Evolutionary conservation across 225 moss, liverwort and hornwort species (phyloP).

Genomic region (Rhytidiadelphus loreus): DNA sequence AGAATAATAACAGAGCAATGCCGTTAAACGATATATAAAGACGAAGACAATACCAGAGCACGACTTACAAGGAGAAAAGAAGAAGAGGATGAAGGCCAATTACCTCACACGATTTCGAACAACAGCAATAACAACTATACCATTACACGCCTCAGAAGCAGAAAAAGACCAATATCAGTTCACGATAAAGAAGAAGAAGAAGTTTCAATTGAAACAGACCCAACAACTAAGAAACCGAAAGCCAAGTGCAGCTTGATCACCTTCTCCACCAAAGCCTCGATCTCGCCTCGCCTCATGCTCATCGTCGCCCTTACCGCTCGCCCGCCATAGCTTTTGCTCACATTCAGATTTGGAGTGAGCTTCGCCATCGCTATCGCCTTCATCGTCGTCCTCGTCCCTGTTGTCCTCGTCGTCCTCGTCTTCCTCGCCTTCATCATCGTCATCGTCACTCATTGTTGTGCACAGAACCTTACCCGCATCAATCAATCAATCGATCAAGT

Average conservation of each 20-base stretch:
- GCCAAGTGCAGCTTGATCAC: neutral
- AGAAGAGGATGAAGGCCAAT: neutral
- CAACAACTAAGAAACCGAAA: neutral
- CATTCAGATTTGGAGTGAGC: conserved; percentile 1
- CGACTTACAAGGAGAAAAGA: neutral
- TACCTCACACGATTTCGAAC: neutral
- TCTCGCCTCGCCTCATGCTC: conserved; percentile 15
- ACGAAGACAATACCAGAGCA: neutral
- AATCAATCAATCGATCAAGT: neutral
- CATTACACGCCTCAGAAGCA: neutral
- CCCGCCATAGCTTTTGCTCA: conserved; percentile 14
- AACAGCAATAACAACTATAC: neutral
- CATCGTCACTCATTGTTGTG: conserved; percentile 7
- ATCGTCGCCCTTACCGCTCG: conserved; percentile 6
- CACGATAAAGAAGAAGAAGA: neutral
- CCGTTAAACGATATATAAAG: neutral
- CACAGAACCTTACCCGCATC: neutral
- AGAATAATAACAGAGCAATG: neutral
- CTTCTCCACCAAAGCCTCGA: conserved; percentile 20
- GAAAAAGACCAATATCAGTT: neutral
- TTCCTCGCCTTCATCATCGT: neutral
- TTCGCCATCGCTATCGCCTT: neutral
- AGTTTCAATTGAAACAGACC: neutral
- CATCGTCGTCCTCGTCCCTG: neutral
- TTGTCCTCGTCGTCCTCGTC: neutral